phyloP scores from a whole-genome alignment of 371 early-diverging fungal genomes.

The Choanephora cucurbitarum region DNA sequence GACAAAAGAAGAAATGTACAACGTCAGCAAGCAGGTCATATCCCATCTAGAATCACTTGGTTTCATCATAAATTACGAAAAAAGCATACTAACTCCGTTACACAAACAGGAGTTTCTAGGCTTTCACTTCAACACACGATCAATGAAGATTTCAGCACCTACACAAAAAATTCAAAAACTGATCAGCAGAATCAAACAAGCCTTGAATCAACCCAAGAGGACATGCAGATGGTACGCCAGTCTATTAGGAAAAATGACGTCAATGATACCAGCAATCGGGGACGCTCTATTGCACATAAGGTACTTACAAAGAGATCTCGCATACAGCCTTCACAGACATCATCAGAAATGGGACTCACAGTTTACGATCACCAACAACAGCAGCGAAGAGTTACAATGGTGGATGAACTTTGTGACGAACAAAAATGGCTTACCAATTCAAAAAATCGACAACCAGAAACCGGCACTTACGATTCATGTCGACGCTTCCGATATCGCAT shows the following conservation, averaged over 20 bases:
- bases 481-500: background rate
- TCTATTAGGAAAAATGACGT: conserved; percentile 16
- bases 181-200: background rate
- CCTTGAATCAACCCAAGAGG: background rate
- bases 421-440: conserved; percentile 10
- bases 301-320: conserved; percentile 6
- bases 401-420: conserved; percentile 1
- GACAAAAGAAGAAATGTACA: conserved; percentile 1
- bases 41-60: conserved; percentile 6
- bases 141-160: conserved; percentile 1
- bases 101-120: conserved; percentile 17
- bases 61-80: conserved; percentile 10
- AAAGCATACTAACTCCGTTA: conserved; percentile 10
- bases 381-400: conserved; percentile 7
- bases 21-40: background rate
- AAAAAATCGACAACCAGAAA: background rate
- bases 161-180: background rate
- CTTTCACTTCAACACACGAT: conserved; percentile 12
- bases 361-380: background rate
- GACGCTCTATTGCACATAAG: conserved; percentile 9
- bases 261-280: too few relatives aligned
- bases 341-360: conserved; percentile 9
- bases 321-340: background rate
- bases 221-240: conserved; percentile 9
- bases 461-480: background rate